Base-by-base conservation (phyloP, 2,329 filamentous ascomycete genomes). In the Nemania bipapillata region DNA sequence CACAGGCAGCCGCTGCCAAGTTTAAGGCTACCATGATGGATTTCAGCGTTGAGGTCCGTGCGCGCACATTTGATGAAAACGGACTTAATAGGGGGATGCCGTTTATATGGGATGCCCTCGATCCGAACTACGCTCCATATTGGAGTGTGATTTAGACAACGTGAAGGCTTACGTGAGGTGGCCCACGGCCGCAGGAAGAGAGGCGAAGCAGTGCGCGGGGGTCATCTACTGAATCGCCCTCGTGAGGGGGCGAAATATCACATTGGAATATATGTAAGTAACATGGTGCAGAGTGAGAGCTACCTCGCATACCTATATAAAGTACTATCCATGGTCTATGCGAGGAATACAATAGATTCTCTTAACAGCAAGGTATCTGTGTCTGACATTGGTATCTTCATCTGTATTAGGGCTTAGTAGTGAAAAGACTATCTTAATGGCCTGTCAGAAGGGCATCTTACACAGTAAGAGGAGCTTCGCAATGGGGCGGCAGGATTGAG, bases 51-150 rank as follows among this genome's bases (percentile, higher is more conserved):
- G 70, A 75, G 32, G 74, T 85, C 20, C 74, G 74, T 30, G 74
- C 62, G 11, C 78, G 81, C 24, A 65, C 17, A 0, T 85, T 86
- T 73, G 82, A 82, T 67, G 63, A 63, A 1, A 54, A 81, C 9
- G 84, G 83, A 0, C 75, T 85, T 54, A 80, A 78, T 69, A 77
- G 81, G 66, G 83, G 81, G 1, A 84, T 84, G 83, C 83, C 83
- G 8, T 84, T 84, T 67, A 61, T 85, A 1, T 86, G 78, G 76
- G 74, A 74, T 56, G 73, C 63, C 15, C 30, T 71, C 9, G 63
- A 72, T 62, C 66, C 60, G 4, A 60, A 70, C n/a, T 61, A 50
- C 9, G 63, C 60, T 0, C 59, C 63, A 12, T 71, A 62, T 28
- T 70, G 65, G 66, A 50, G 55, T 12, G 66, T 68, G 2, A 58